Evolutionary conservation across 805 yeast genomes (phyloP), one percentile per base, ranked within the genome.

Genomic region (Yarrowia porcina): DNA sequence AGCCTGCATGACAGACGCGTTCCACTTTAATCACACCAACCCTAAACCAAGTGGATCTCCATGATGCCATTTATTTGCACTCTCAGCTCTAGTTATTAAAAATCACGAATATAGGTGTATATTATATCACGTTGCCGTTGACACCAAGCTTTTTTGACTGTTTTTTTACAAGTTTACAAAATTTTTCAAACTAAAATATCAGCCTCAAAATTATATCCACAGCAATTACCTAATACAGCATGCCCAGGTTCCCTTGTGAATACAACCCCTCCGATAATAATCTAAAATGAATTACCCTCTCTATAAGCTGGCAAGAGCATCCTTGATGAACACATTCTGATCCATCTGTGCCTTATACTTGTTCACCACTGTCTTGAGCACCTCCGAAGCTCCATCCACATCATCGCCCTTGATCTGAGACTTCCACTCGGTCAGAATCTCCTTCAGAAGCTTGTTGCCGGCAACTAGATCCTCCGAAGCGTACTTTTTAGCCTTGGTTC

Each of bases 391-490:
- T 4, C 8, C 41, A 6, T 50, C 41, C 10, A 50, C 57, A 6
- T 50, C 30, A 10, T 50, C 42, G 13, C 32, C 57, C 30, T 33
- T 21, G 21, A 50, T n/a, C 57, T 50, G 57, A 2, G 41, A 32
- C 42, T 50, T 50, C 57, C 57, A 50, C 36, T 50, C 57, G n/a
- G 39, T 50, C 57, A 50, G 18, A 33, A 50, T 50, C 30, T 50
- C 32, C 32, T 50, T 50, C 15, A 50, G 57, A 15, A 50, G 42
- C 32, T 50, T 50, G n/a, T 82, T 79, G 1, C 94, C 94, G 5
- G 73, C 69, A 3, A 77, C 68, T 44, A 85, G 75, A 62, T 87
- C 87, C 5, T 80, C 81, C 32, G 77, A 75, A 2, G 79, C 67
- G 69, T 87, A 83, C 69, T 82, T 80, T 63, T 74, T 70, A 67